Percentiles rank a stretch among this genome's conserved stretches.
These are phyloP conservation scores for Pichia nanzhaoensis DNA, from an alignment of 805 yeast species.

Conservation along the genomic window DNA sequence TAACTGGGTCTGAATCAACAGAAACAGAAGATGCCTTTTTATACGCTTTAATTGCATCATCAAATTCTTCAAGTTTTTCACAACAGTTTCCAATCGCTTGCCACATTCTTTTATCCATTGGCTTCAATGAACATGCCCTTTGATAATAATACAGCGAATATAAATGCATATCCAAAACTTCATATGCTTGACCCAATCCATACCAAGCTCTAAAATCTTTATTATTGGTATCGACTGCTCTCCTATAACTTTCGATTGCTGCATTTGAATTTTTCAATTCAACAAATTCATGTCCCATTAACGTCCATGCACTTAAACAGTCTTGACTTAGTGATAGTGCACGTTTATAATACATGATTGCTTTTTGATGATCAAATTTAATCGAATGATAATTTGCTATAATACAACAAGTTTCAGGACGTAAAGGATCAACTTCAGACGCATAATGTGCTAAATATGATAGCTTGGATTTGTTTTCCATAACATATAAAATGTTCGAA, in stretches of 20 bases:
- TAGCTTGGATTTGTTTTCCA: conserved; percentile 80
- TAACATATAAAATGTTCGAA: conserved; percentile 91
- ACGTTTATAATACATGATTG: conserved; percentile 85
- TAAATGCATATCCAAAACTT: conserved; percentile 89
- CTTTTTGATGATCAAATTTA: conserved; percentile 89
- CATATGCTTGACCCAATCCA: conserved; percentile 97
- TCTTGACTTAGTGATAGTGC: conserved; percentile 76
- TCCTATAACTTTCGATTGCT: conserved; percentile 88
- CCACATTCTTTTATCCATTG: conserved; percentile 93
- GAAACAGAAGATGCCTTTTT: conserved; percentile 62
- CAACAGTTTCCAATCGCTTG: conserved; percentile 87
- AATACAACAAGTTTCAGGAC: conserved; percentile 93
- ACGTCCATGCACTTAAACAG: conserved; percentile 90
- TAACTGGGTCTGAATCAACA: conserved; percentile 43
- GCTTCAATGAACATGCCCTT: conserved; percentile 80
- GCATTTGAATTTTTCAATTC: conserved; percentile 95
- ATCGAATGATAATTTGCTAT: conserved; percentile 90
- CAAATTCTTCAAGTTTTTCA: conserved; percentile 63
- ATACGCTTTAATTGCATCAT: conserved; percentile 75
- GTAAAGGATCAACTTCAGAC: conserved; percentile 70
- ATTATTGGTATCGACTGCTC: conserved; percentile 85
- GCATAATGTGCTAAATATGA: conserved; percentile 85
- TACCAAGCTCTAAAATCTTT: conserved; percentile 97
- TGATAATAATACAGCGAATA: conserved; percentile 92
- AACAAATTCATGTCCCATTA: conserved; percentile 98